phyloP scores from a whole-genome alignment of 202 grass and related monocot genomes.

The Brachypodium distachyon region DNA sequence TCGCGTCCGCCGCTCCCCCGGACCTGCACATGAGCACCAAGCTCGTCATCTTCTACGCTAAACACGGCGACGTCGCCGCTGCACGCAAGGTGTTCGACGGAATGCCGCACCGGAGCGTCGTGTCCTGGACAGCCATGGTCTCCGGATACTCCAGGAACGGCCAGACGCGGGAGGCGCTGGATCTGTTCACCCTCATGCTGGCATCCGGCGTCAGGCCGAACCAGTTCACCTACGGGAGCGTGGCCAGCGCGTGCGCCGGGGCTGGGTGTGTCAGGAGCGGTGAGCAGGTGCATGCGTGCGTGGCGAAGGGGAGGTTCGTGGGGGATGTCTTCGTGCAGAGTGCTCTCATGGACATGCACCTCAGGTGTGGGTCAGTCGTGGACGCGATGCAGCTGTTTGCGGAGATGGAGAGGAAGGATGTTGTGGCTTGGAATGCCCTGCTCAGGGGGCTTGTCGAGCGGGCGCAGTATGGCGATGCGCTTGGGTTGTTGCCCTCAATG shows the following conservation, averaged over 20 bases:
- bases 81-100: slow-evolving; percentile 56
- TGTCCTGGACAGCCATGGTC: slow-evolving; percentile 75
- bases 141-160: slow-evolving; percentile 52
- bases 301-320: slow-evolving; percentile 43
- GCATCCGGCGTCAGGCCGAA: slow-evolving; percentile 26
- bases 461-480: slow-evolving; percentile 28
- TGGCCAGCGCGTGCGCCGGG: slow-evolving; percentile 27
- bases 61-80: slow-evolving; percentile 19
- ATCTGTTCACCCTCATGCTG: slow-evolving; percentile 44
- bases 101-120: slow-evolving; percentile 56
- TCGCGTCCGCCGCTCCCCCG: not conserved
- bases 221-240: slow-evolving; percentile 74
- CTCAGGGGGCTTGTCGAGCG: slow-evolving; percentile 55
- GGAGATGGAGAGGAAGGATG: slow-evolving; percentile 49
- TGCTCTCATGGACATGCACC: slow-evolving; percentile 65
- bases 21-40: slow-evolving; percentile 58
- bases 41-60: slow-evolving; percentile 45
- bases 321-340: slow-evolving; percentile 74
- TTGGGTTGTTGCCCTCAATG: slow-evolving; percentile 48
- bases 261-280: slow-evolving; percentile 37
- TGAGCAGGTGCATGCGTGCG: slow-evolving; percentile 58
- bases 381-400: slow-evolving; percentile 43
- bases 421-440: slow-evolving; percentile 73
- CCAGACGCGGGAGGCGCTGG: slow-evolving; percentile 31
- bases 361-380: slow-evolving; percentile 45